Percentiles rank a stretch among this genome's conserved stretches.
phyloP scores from a whole-genome alignment of 768 basidiomycete species.

The Boletus eberwhitei region DNA sequence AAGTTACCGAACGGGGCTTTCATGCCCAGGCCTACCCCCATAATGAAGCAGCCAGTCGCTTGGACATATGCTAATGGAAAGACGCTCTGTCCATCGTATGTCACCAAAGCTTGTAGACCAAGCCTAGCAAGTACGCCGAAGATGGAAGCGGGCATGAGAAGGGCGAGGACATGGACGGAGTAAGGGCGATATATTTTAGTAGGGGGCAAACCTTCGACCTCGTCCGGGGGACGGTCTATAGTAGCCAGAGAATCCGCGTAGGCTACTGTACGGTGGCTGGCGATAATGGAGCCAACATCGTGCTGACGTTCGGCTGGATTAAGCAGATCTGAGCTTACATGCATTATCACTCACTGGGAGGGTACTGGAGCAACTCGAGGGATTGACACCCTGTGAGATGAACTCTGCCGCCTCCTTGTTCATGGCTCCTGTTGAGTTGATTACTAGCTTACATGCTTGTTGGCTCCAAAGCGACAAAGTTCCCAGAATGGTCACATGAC shows the following conservation, averaged over 20 bases:
- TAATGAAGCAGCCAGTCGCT: conserved; percentile 83
- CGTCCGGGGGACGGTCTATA: conserved; percentile 40
- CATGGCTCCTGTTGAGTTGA: conserved; percentile 1
- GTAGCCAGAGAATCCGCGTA: conserved; percentile 39
- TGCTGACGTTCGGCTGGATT: conserved; percentile 11
- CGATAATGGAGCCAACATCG: conserved; percentile 35
- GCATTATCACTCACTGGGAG: conserved; percentile 3
- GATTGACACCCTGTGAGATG: not conserved
- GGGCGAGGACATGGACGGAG: conserved; percentile 59
- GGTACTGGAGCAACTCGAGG: not conserved
- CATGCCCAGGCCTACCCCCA: conserved; percentile 75
- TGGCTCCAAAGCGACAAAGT: not conserved
- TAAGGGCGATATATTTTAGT: conserved; percentile 48
- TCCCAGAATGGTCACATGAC: conserved; percentile 12
- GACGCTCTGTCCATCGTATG: conserved; percentile 70
- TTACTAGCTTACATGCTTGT: not conserved
- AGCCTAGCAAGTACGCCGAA: conserved; percentile 82
- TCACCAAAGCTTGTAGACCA: conserved; percentile 70
- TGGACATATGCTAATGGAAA: conserved; percentile 86
- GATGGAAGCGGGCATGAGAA: conserved; percentile 79
- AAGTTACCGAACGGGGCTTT: conserved; percentile 71
- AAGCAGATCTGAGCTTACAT: not conserved
- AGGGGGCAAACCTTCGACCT: conserved; percentile 30
- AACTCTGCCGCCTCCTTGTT: not conserved
- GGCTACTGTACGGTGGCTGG: conserved; percentile 31